These are phyloP conservation scores for Tylopilus intermedius DNA, from an alignment of 768 basidiomycete species.

Conservation along the genomic window DNA sequence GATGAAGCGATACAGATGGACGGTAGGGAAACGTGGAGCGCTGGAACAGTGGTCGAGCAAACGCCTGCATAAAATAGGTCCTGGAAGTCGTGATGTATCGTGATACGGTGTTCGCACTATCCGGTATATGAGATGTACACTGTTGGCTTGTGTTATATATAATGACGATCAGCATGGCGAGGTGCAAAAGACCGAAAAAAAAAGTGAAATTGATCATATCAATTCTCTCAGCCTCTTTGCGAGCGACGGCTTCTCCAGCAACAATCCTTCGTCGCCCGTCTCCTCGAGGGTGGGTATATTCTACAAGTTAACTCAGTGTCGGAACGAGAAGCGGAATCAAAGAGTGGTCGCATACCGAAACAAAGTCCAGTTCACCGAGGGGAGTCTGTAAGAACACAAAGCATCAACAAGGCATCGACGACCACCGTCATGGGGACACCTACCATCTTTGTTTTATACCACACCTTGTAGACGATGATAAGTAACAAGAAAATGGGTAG, in stretches of 20 bases:
- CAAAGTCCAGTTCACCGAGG: constrained; percentile 61
- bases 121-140: no score
- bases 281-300: constrained; percentile 67
- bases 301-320: constrained; percentile 26
- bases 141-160: no score
- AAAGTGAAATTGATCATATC: constrained; percentile 2
- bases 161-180: background rate
- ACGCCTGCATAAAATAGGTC: background rate
- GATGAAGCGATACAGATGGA: background rate
- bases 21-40: no score
- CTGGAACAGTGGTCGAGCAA: background rate
- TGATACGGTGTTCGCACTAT: no score
- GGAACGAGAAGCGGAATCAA: background rate
- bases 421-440: background rate
- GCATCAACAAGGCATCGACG: background rate
- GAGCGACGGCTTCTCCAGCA: constrained; percentile 10
- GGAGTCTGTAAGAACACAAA: constrained; percentile 2
- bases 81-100: background rate
- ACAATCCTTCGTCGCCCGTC: constrained; percentile 42
- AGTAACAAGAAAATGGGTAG: constrained; percentile 39
- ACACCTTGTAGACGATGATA: constrained; percentile 42
- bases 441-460: constrained; percentile 20
- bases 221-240: background rate
- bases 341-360: constrained; percentile 42
- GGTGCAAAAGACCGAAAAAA: background rate